phyloP scores from a whole-genome alignment of 208 protist species.

The Naegleria lovaniensis region DNA sequence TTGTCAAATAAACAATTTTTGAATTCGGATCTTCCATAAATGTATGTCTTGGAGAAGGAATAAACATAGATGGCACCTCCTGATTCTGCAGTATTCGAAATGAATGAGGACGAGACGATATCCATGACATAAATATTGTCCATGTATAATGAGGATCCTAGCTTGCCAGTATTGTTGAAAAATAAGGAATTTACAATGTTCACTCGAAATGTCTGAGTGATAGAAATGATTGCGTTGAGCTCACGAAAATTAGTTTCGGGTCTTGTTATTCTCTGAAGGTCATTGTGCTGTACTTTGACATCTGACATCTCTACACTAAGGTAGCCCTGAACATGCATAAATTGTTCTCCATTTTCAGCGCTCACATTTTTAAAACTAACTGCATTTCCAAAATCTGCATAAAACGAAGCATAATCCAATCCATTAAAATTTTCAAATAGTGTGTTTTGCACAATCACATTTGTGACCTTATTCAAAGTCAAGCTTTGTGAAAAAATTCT shows the following conservation, averaged over 20 bases:
- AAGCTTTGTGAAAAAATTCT: background rate
- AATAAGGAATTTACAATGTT: background rate
- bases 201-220: background rate
- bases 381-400: background rate
- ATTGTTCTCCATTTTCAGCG: background rate
- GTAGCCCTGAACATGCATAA: background rate
- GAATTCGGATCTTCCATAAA: background rate
- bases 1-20: background rate
- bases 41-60: background rate
- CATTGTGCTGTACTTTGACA: background rate
- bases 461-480: background rate
- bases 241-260: background rate
- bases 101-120: background rate
- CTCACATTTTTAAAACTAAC: background rate
- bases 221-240: background rate
- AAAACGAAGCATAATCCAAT: background rate
- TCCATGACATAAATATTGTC: background rate
- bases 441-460: background rate
- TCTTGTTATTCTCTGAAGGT: too few relatives aligned
- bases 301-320: background rate
- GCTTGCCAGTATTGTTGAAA: background rate
- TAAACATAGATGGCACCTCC: background rate
- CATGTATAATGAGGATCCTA: background rate
- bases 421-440: background rate
- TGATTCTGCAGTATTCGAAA: background rate